Evolutionary conservation across 2,329 filamentous ascomycete species (phyloP).

Genomic region (Microdochium nivale): DNA sequence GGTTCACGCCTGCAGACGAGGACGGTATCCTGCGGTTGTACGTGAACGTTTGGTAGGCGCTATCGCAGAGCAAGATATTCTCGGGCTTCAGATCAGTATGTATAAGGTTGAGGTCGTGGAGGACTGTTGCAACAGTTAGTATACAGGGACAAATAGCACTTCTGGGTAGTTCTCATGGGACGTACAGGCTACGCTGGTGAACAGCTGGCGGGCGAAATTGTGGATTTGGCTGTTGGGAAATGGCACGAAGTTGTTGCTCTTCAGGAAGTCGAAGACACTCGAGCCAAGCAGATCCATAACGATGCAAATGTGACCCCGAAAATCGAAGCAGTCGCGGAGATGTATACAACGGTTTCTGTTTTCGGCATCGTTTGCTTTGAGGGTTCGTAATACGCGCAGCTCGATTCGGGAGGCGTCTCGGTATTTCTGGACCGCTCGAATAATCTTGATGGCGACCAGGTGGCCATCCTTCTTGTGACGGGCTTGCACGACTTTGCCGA

Average conservation of each 20-base stretch:
- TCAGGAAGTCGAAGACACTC: constrained; percentile 97
- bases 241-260: constrained; percentile 88
- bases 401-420: constrained; percentile 94
- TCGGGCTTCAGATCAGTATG: constrained; percentile 75
- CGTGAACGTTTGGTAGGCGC: constrained; percentile 60
- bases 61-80: constrained; percentile 60
- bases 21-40: constrained; percentile 64
- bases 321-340: constrained; percentile 93
- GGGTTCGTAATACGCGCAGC: constrained; percentile 80
- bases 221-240: constrained; percentile 99
- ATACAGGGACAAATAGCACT: not conserved
- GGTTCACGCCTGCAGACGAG: constrained; percentile 49
- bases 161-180: constrained; percentile 13
- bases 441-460: constrained; percentile 90
- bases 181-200: constrained; percentile 97
- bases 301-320: constrained; percentile 89
- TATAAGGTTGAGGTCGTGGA: constrained; percentile 94
- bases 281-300: constrained; percentile 75
- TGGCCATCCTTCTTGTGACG: constrained; percentile 71
- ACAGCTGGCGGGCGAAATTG: constrained; percentile 87
- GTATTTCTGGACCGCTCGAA: constrained; percentile 96
- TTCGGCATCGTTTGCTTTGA: constrained; percentile 82
- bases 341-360: constrained; percentile 98
- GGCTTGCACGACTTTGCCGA: constrained; percentile 95
- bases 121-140: constrained; percentile 46